Conservation (phyloP, 805 yeast species). For the Zygotorulaspora chibaensis region DNA sequence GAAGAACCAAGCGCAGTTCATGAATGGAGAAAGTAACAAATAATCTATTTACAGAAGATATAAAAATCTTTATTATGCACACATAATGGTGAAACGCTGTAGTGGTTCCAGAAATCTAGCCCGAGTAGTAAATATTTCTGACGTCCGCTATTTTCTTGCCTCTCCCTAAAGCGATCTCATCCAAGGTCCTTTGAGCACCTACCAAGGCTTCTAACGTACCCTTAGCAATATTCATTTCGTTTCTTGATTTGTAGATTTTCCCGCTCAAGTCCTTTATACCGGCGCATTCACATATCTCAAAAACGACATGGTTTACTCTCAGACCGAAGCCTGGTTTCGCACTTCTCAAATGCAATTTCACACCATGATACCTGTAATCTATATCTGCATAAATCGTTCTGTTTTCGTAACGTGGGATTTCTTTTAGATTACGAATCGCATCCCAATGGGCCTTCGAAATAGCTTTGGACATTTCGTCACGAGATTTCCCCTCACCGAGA, state of each 20-base stretch:
- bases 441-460: constrained; percentile 85
- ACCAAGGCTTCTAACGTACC: constrained; percentile 79
- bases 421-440: constrained; percentile 79
- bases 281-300: constrained; percentile 85
- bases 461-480: constrained; percentile 71
- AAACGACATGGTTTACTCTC: constrained; percentile 84
- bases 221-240: constrained; percentile 90
- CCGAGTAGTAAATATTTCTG: constrained; percentile 79
- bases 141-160: constrained; percentile 95
- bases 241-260: constrained; percentile 87
- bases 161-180: constrained; percentile 83
- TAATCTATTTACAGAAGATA: constrained; percentile 2
- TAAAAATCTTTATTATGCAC: not conserved
- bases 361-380: constrained; percentile 82
- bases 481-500: constrained; percentile 89
- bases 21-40: not conserved
- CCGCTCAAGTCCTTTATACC: constrained; percentile 93
- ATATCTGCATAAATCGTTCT: constrained; percentile 86
- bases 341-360: constrained; percentile 71
- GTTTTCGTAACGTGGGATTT: constrained; percentile 82
- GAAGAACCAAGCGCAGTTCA: no score
- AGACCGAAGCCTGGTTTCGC: constrained; percentile 94
- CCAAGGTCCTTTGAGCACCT: constrained; percentile 70
- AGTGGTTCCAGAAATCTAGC: constrained; percentile 19
- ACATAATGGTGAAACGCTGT: not conserved